Evolutionary conservation across 2,329 filamentous ascomycete genomes (phyloP), one percentile per base, ranked within the genome.

Genomic region (Cladosporium austrohemisphaericum): DNA sequence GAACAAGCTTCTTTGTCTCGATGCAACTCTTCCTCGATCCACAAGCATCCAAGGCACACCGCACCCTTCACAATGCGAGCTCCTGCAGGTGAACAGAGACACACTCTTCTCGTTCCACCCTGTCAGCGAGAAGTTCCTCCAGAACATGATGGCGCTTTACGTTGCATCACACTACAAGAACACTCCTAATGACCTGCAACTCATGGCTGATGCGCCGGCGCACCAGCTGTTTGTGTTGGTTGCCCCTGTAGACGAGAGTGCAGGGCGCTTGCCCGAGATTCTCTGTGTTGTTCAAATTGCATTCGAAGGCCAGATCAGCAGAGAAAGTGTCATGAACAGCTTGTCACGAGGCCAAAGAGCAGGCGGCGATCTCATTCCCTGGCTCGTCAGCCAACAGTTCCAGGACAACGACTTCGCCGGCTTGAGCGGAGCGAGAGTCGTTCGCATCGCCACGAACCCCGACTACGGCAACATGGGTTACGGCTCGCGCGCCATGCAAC

Each of bases 141-240:
- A 98, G 67, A 90, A 95, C 61, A 96, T 98, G 89, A 92, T 98
- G 71, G 90, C 91, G 1, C 79, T 98, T 2, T 98, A 97, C 61
- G 94, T 98, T 22, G 90, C 93, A 22, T 95, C 89, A 59, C 90
- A 95, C 69, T 96, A 98, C 76, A 97, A 97, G 71, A 98, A 98
- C 71, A 89, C 91, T 0, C 93, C 93, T 0, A 95, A 98, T 61
- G 93, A 98, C 62, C 78, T 98, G n/a, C 93, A 97, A 67, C 80
- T 98, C 50, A 95, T 98, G 89, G 95, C 89, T 54, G 93, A 98
- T 69, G 93, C 93, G 1, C 93, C 93, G 1, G 92, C 93, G 1
- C 93, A 98, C 69, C 91, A 97, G 66, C 80, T 98, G 5, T 98
- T 93, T 62, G 93, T 97, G 8, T 81, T 98, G 19, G 89, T 95